Base-by-base conservation (phyloP, 2,329 filamentous ascomycete species). In the Colletotrichum zoysiae region DNA sequence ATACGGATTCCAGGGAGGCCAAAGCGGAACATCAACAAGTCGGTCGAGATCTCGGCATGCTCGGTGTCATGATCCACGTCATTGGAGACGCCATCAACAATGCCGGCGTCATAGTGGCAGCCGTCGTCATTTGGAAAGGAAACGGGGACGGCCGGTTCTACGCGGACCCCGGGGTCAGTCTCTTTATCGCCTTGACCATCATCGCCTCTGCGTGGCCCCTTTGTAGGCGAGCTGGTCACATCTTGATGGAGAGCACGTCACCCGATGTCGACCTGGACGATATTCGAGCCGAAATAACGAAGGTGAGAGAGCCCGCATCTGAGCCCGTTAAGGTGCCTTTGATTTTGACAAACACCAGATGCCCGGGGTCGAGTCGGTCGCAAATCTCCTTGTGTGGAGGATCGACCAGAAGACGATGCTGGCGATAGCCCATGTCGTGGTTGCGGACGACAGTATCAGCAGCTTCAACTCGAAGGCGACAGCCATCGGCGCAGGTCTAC, bases 51-150 rank as follows among this genome's bases (percentile, higher is more conserved):
- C 83, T 95, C n/a, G 91, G 90, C 14, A 91, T 93, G 84, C 82
- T 92, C 73, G 92, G 90, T 1, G 91, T 93, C 1, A 77, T 95
- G 14, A 81, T 93, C 18, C 93, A 95, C 76, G 87, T 95, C 35
- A 76, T 93, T 3, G 90, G 92, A 42, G 93, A 95, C 76, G 91
- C 91, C 6, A 84, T 92, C 74, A 95, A 94, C 81, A 95, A 95
- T 75, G 79, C 94, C 14, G 92, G 92, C 12, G 92, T 95, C 71
- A 93, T 94, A 60, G 83, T 91, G 46, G 88, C 92, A 0, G 91
- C 91, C 0, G 76, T 91, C 2, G 84, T 93, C 42, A 92, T 95
- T 78, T 94, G 91, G 92, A 83, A 90, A 68, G 84, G 87, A 0
- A 78, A 85, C 40, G 89, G 87, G 40, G 83, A 87, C 1, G 84